Conservation (phyloP, 1,139 yeast species). For the Suhomyces wounanorum region DNA sequence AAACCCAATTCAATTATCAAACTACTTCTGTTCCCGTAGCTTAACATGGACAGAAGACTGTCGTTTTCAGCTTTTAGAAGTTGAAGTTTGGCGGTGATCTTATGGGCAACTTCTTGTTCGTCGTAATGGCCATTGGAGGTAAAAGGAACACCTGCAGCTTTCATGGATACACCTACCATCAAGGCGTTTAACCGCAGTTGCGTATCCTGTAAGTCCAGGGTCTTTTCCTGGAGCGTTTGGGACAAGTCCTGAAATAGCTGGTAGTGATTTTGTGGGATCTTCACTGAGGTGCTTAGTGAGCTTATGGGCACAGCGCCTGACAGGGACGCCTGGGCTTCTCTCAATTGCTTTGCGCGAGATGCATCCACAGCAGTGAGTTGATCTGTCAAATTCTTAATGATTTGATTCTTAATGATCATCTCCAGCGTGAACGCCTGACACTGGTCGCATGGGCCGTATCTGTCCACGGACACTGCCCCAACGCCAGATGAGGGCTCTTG, state of each 20-base stretch:
- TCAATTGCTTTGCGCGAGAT: conserved; percentile 15
- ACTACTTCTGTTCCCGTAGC: conserved; percentile 73
- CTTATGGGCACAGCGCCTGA: conserved; percentile 3
- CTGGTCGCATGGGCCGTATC: conserved; percentile 15
- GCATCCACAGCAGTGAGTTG: conserved; percentile 26
- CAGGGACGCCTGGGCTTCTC: conserved; percentile 3
- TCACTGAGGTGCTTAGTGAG: conserved; percentile 11
- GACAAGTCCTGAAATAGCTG: conserved; percentile 53
- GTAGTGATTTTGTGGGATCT: conserved; percentile 46
- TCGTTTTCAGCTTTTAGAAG: conserved; percentile 71
- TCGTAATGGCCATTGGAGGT: conserved; percentile 62
- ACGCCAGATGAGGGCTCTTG: conserved; percentile 6
- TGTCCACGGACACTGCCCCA: conserved; percentile 1
- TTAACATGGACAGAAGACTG: conserved; percentile 65
- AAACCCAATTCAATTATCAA: conserved; percentile 68
- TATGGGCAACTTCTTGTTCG: conserved; percentile 76
- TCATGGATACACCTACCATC: conserved; percentile 37
- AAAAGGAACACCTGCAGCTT: conserved; percentile 18
- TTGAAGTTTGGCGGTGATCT: conserved; percentile 64
- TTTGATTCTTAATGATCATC: conserved; percentile 36
- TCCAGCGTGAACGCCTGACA: conserved; percentile 34
- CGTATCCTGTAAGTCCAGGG: conserved; percentile 59
- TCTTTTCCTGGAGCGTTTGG: conserved; percentile 51
- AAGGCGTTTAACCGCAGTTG: conserved; percentile 64
- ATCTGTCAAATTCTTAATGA: conserved; percentile 37